phyloP scores from a whole-genome alignment of 1,284 basidiomycete species.

The Bondarzewia mesenterica region DNA sequence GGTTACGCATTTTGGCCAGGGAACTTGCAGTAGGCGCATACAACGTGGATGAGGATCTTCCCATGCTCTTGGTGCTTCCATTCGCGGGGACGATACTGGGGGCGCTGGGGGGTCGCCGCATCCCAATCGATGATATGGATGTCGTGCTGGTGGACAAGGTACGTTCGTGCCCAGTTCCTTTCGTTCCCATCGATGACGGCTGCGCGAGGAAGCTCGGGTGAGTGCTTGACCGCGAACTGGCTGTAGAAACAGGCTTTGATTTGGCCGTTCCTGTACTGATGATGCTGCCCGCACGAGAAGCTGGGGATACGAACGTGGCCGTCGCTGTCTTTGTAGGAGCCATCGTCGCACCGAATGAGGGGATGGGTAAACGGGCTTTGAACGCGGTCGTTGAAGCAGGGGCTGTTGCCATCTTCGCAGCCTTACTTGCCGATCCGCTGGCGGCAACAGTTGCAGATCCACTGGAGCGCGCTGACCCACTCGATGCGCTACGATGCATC shows the following conservation, averaged over 20 bases:
- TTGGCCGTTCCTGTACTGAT: slow-evolving; percentile 12
- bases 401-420: not conserved
- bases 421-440: not conserved
- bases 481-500: not conserved
- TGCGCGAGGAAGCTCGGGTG: slow-evolving; percentile 21
- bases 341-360: not conserved
- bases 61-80: slow-evolving; percentile 9
- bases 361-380: not conserved
- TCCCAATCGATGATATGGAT: slow-evolving; percentile 33
- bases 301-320: not conserved
- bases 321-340: not conserved
- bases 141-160: slow-evolving; percentile 7
- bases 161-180: slow-evolving; percentile 8
- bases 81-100: slow-evolving; percentile 9
- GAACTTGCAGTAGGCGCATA: slow-evolving; percentile 72
- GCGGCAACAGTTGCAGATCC: not conserved
- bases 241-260: slow-evolving; percentile 14
- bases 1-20: slow-evolving; percentile 45
- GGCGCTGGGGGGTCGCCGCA: slow-evolving; percentile 12
- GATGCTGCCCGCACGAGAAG: not conserved
- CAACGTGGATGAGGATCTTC: slow-evolving; percentile 42
- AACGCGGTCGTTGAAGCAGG: not conserved
- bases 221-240: slow-evolving; percentile 17
- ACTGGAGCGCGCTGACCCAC: not conserved
- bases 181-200: slow-evolving; percentile 30